Conservation (phyloP, 2,329 filamentous ascomycete species). For the Hymenoscyphus linearis region DNA sequence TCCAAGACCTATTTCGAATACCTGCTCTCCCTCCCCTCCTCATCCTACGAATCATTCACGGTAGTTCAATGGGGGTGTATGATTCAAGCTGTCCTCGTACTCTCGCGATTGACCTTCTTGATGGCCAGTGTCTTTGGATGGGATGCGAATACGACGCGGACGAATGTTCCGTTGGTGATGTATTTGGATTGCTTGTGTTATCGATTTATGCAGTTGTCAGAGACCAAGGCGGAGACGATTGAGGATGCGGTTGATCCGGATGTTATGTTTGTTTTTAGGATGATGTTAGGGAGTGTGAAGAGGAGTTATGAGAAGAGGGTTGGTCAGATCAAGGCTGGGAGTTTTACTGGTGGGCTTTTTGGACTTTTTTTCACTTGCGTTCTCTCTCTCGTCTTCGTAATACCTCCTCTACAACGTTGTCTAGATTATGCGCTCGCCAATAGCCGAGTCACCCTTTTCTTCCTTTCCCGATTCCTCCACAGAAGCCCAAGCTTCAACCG, state of each 20-base stretch:
- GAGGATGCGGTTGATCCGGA: constrained; percentile 13
- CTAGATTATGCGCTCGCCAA: not conserved
- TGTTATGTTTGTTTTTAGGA: constrained; percentile 21
- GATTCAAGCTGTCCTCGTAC: constrained; percentile 19
- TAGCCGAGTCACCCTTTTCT: too few relatives aligned
- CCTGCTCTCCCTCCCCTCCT: constrained; percentile 23
- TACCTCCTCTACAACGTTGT: not conserved
- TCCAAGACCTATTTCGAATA: constrained; percentile 25
- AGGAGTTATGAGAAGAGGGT: constrained; percentile 23
- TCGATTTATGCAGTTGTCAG: constrained; percentile 13
- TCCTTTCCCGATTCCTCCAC: not conserved
- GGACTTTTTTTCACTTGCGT: not conserved
- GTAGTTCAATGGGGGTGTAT: constrained; percentile 19
- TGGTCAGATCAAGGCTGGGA: constrained; percentile 13
- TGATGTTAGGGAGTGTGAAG: constrained; percentile 24
- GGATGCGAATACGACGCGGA: constrained; percentile 21
- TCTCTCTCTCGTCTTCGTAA: not conserved
- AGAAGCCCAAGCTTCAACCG: not conserved
- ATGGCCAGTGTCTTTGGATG: constrained; percentile 24
- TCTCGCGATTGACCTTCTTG: constrained; percentile 26
- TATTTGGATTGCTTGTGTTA: constrained; percentile 29
- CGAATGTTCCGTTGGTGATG: constrained; percentile 25
- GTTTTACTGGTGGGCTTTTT: constrained; percentile 8
- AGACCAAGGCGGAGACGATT: not conserved
- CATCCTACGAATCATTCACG: constrained; percentile 19